Evolutionary conservation across 2,329 filamentous ascomycete species (phyloP).

Genomic region (Pseudogymnoascus pannorum): DNA sequence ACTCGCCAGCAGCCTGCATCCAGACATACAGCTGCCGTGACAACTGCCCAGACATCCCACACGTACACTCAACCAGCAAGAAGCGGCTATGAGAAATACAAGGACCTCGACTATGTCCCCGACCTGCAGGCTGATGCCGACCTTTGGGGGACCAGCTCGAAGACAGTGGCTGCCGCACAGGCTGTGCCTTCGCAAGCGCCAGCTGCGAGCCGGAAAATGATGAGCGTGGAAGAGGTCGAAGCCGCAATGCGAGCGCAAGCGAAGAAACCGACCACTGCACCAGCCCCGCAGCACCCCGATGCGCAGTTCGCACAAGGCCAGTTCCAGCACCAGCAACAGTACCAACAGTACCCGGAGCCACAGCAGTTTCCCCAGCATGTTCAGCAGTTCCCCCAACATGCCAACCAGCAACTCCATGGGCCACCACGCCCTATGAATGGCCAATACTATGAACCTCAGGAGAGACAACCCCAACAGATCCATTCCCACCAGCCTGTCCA

Average conservation of each 20-base stretch:
- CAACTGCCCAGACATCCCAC: slow-evolving; percentile 32
- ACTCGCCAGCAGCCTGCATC: slow-evolving; percentile 62
- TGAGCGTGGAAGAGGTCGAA: slow-evolving; percentile 96
- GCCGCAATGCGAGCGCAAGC: slow-evolving; percentile 75
- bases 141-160: slow-evolving; percentile 72
- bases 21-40: slow-evolving; percentile 32
- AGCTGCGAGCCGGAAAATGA: slow-evolving; percentile 60
- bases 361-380: slow-evolving; percentile 27
- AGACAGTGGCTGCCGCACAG: slow-evolving; percentile 37
- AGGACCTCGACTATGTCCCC: slow-evolving; percentile 69
- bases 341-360: slow-evolving; percentile 11
- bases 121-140: slow-evolving; percentile 89
- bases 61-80: slow-evolving; percentile 54
- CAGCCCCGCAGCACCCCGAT: slow-evolving; percentile 15
- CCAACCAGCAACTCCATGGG: slow-evolving; percentile 20
- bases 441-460: slow-evolving; percentile 3
- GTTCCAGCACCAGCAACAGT: slow-evolving; percentile 19
- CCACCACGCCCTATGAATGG: slow-evolving; percentile 20
- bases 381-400: slow-evolving; percentile 25
- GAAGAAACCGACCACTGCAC: slow-evolving; percentile 39
- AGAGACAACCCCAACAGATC: slow-evolving; percentile 6
- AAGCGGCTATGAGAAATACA: slow-evolving; percentile 88
- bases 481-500: slow-evolving; percentile 18
- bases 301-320: slow-evolving; percentile 27
- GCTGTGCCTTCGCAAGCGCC: slow-evolving; percentile 23